Evolutionary conservation across 306 rosid genomes (phyloP), one percentile per base, ranked within the genome.

Genomic region (Biancaea sappan): DNA sequence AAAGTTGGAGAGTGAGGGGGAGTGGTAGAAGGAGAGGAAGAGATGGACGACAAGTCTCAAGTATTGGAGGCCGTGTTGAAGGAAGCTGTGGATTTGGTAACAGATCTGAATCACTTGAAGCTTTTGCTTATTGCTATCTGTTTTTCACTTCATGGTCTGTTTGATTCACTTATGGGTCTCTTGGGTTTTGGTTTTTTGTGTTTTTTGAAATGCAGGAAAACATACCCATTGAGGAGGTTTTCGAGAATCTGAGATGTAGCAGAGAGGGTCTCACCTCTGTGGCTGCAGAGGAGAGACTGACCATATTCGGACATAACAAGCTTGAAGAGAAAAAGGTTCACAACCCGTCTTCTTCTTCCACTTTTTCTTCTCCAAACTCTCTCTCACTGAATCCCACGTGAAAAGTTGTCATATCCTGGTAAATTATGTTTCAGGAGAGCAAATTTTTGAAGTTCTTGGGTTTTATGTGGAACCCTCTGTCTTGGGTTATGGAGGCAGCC

Each of bases 401-500:
- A 35, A 73, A 41, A 38, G 61, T 2, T 48, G 41, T 15, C 1
- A 37, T 38, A 67, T 74, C 50, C 13, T 75, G 63, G 37, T 70
- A 14, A 81, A 68, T 48, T 76, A 2, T 75, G 77, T 75, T 85
- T 50, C 88, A 94, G 98, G 98, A 94, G 79, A 94, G 97, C 80
- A 94, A 92, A 46, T 41, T 94, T 56, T 58, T 94, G 80, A 94
- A 90, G 87, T 94, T 88, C 44, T 86, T 94, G 90, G 98, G 98
- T 19, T 94, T 94, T 78, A 94, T 94, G 98, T 94, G 98, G 98
- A 94, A 94, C 70, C 98, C 98, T 78, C 90, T 94, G 25, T 91
- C 98, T 57, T 94, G 98, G 98, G 98, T 94, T 48, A 94, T 94
- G 98, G 98, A 94, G 76, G 97, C 97, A 43, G 97, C 98, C 72